Evolutionary conservation across 2,329 filamentous ascomycete species (phyloP), one percentile per base, ranked within the genome.

Genomic region (Talaromyces funiculosus): DNA sequence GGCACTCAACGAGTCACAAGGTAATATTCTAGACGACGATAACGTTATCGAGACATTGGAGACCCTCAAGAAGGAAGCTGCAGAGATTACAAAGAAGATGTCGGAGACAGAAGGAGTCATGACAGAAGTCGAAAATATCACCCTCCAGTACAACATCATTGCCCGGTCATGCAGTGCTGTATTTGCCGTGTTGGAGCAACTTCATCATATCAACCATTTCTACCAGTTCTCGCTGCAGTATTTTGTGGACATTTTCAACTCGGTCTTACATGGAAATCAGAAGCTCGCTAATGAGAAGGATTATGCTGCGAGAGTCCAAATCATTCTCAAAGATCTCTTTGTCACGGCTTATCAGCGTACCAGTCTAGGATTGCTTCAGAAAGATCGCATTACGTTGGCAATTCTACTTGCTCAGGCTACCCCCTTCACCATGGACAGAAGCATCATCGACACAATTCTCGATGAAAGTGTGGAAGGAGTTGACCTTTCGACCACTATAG

Each of bases 161-260:
- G 94, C 94, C 60, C 86, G 88, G 68, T 93, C 94, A 43, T 99
- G 94, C 83, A 97, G 93, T 78, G 92, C 94, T 59, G 93, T 99
- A 43, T 99, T 97, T 73, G 92, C 95, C 33, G 90, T 99, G 14
- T 81, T 99, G 63, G 95, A 99, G 78, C 93, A 99, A 75, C 84
- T 99, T 61, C 93, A 97, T 76, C 95, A 97, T 72, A 87, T 99
- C 73, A 97, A 99, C 75, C 94, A 97, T 80, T 97, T 97, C 78
- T 99, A 99, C 76, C 95, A 97, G 73, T 99, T 99, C 82, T 99
- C 94, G 38, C 83, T 99, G 62, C 92, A 97, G 75, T 99, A 96
- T 78, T 99, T 99, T 78, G 84, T 96, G 59, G 90, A 97, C 73
- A 99, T 99, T 67, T 99, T 99, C 84, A 90, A 96, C 72, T 86